These are phyloP conservation scores for Arthrobotrys iridis DNA, from an alignment of 2,329 filamentous ascomycete species.

Conservation along the genomic window DNA sequence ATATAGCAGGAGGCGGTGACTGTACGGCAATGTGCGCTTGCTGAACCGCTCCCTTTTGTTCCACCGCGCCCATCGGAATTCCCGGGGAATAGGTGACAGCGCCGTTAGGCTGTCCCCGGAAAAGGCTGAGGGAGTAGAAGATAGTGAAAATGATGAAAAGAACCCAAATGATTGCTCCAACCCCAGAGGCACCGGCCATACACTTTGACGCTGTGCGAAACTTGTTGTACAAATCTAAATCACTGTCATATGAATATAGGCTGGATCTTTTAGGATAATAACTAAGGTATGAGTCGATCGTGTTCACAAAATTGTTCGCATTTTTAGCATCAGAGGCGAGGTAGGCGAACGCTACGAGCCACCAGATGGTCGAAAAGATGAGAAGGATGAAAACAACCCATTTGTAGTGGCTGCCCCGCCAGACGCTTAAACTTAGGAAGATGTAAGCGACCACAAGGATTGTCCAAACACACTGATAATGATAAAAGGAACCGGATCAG, in stretches of 20 bases:
- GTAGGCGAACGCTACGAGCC: constrained; percentile 37
- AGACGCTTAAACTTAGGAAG: constrained; percentile 6
- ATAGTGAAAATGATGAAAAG: constrained; percentile 32
- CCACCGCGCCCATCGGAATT: neutral
- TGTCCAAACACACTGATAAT: constrained; percentile 14
- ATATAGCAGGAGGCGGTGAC: neutral
- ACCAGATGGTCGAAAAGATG: constrained; percentile 17
- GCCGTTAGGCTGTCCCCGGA: constrained; percentile 8
- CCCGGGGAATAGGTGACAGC: neutral
- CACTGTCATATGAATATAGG: neutral
- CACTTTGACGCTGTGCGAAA: constrained; percentile 1
- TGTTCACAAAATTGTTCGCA: constrained; percentile 3
- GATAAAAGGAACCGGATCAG: too few relatives aligned
- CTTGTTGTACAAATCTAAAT: neutral
- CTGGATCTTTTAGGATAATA: too few relatives aligned
- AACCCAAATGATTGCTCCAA: constrained; percentile 36
- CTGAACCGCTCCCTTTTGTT: constrained; percentile 14
- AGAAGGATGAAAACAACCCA: constrained; percentile 30
- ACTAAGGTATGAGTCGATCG: neutral
- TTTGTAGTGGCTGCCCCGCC: constrained; percentile 22
- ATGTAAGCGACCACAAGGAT: constrained; percentile 14
- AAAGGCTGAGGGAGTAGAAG: constrained; percentile 14
- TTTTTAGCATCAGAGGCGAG: constrained; percentile 20
- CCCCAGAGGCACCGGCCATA: constrained; percentile 31
- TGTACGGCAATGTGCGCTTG: neutral